A percentile compares a stretch with the other conserved stretches of the same genome.
Conservation (phyloP, 2,329 filamentous ascomycete genomes). For the Emydomyces testavorans region DNA sequence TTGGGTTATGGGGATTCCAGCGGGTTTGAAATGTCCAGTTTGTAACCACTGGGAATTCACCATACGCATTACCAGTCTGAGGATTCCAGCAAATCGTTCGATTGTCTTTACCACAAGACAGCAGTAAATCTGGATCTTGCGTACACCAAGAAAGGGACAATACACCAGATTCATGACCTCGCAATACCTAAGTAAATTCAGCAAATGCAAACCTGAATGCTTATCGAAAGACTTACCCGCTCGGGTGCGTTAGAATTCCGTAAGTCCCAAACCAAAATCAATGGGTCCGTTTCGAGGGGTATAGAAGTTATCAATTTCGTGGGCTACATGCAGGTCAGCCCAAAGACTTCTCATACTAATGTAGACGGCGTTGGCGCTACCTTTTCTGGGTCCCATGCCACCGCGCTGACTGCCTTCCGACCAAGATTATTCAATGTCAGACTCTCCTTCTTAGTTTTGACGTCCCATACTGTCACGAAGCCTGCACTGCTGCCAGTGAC, state of each 20-base stretch:
- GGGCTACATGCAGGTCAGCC: slow-evolving; percentile 35
- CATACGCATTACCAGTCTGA: slow-evolving; percentile 72
- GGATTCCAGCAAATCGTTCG: slow-evolving; percentile 94
- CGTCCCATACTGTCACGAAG: slow-evolving; percentile 96
- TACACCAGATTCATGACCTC: slow-evolving; percentile 89
- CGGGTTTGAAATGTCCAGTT: slow-evolving; percentile 97
- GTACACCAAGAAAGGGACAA: slow-evolving; percentile 90
- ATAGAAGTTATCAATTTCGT: slow-evolving; percentile 91
- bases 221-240: slow-evolving; percentile 28
- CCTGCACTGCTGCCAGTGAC: slow-evolving; percentile 87
- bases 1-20: slow-evolving; percentile 89
- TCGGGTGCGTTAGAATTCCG: slow-evolving; percentile 94
- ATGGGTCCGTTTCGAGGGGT: slow-evolving; percentile 73
- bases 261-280: slow-evolving; percentile 88
- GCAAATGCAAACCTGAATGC: not conserved
- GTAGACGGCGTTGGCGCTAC: slow-evolving; percentile 25
- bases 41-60: slow-evolving; percentile 93
- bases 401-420: slow-evolving; percentile 84
- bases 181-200: slow-evolving; percentile 49
- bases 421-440: slow-evolving; percentile 82
- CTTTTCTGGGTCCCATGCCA: slow-evolving; percentile 94
- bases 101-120: slow-evolving; percentile 96
- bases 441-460: slow-evolving; percentile 95
- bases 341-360: not conserved
- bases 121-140: slow-evolving; percentile 75